Evolutionary conservation across 331 rosid genomes (phyloP), one percentile per base, ranked within the genome.

Genomic region (Malus hybrid): DNA sequence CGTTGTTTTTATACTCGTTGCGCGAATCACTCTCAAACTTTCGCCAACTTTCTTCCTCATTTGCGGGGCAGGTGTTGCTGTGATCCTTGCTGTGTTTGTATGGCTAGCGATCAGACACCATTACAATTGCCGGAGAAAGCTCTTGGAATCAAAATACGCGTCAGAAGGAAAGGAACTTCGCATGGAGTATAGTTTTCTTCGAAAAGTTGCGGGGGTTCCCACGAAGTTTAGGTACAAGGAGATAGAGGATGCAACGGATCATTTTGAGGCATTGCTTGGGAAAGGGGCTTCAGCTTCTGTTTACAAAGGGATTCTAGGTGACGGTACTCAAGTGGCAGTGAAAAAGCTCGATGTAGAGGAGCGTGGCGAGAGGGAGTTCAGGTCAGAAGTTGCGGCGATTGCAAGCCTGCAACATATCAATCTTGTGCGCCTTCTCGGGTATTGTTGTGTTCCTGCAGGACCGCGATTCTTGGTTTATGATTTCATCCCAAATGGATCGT

Each of bases 371-470:
- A 90, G 75, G 61, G 97, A 89, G 66, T 91, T 93, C 78, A 82
- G 84, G 77, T 85, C 98, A n/a, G 98, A 93, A 78, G 97, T 93
- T 24, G 84, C 98, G 14, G 98, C 97, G 66, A 93, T 93, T 50
- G 96, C 96, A 0, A 88, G 95, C 44, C 89, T 88, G 7, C 98
- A 93, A 7, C 98, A 93, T 63, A 85, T 91, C 3, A 90, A 91
- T 76, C 96, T 93, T 6, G 91, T 93, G 18, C 81, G 90, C 1
- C 81, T 93, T 18, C 64, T 89, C 42, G 98, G 98, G 1, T 93
- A 91, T 14, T 91, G 95, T 39, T 84, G 78, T 68, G 63, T 86
- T 30, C 83, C 91, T 0, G 57, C 79, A 0, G 87, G 87, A 1
- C 90, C 94, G 1, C 83, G 97, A 50, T 90, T 84, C 69, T 87